A percentile compares a stretch with the other conserved stretches of the same genome.
These are phyloP conservation scores for Salix dunnii DNA, from an alignment of 345 rosid species.

Conservation along the genomic window DNA sequence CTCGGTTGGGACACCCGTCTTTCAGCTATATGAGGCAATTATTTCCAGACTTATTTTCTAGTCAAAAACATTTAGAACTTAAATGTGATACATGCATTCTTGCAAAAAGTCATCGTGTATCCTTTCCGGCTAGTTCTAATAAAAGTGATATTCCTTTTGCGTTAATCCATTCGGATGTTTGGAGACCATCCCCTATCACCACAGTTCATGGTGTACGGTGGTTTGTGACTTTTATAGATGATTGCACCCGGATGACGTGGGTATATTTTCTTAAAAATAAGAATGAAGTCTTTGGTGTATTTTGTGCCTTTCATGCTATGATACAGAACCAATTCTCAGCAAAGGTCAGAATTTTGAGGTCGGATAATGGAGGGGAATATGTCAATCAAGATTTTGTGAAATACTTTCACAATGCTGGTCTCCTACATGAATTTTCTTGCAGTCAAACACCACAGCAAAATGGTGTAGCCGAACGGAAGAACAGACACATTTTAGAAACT, in stretches of 20 bases:
- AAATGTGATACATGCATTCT: background rate
- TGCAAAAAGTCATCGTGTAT: background rate
- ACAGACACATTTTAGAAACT: too few relatives aligned
- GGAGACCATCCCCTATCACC: background rate
- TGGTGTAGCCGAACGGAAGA: too few relatives aligned
- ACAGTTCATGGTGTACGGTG: background rate
- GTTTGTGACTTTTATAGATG: background rate
- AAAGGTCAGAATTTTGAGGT: too few relatives aligned
- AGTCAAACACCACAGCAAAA: too few relatives aligned
- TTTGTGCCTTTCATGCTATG: too few relatives aligned
- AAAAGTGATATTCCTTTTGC: background rate
- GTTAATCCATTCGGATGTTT: background rate
- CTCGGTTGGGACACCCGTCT: background rate
- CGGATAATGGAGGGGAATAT: too few relatives aligned
- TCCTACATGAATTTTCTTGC: too few relatives aligned
- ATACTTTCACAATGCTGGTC: too few relatives aligned
- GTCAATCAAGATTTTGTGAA: too few relatives aligned
- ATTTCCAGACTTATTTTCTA: background rate
- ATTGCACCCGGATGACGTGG: background rate
- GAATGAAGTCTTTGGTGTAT: background rate
- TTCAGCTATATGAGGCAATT: background rate
- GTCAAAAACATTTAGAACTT: too few relatives aligned
- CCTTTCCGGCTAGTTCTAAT: background rate
- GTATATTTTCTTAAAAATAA: background rate
- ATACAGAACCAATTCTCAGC: background rate